Base-by-base conservation (phyloP, 352 stramenopile genomes). In the Globisporangium viniferum region DNA sequence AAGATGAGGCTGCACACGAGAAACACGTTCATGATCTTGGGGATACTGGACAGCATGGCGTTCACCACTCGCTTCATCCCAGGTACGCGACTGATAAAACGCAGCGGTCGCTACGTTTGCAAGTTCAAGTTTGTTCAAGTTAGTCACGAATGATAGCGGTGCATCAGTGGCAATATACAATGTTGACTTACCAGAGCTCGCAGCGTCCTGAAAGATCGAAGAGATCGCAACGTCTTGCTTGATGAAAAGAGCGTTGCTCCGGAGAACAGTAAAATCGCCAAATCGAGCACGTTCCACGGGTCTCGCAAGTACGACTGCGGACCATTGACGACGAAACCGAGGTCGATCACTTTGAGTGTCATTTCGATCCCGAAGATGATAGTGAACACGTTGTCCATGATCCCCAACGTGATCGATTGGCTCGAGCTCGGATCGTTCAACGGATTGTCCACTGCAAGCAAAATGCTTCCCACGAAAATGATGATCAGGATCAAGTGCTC, bases 1-100 rank as follows among this genome's bases (percentile, higher is more conserved):
- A 88, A 86, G 67, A 98, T 97, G 35, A 97, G 84, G 20, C 90
- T 90, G 63, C 88, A 95, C 1, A 98, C 79, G 49, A 95, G 69
- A 15, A 85, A 76, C 0, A 95, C 78, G 65, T 95, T 95, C 59
- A 92, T 70, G 54, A 95, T 88, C 57, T 72, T 78, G 12, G 86
- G 88, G 49, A 96, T 90, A 61, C 82, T 88, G 18, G 76, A 76
- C 5, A 96, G 65, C 46, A 96, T 67, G 1, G 86, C 77, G 48
- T 94, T 90, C 14, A 98, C 84, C 2, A 95, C 86, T 1, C 92
- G 64, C 57, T 86, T 81, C 69, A 96, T 84, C 8, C 83, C 86
- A 7, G 82, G 77, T 15, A 81, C 70, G 3, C 86, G 73, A 31
- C 79, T 86, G 62, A 96, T 89, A 36, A 95, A 78, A 6, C 88